Base-by-base conservation (phyloP, 1,284 basidiomycete species). In the Pseudozyma thailandica region DNA sequence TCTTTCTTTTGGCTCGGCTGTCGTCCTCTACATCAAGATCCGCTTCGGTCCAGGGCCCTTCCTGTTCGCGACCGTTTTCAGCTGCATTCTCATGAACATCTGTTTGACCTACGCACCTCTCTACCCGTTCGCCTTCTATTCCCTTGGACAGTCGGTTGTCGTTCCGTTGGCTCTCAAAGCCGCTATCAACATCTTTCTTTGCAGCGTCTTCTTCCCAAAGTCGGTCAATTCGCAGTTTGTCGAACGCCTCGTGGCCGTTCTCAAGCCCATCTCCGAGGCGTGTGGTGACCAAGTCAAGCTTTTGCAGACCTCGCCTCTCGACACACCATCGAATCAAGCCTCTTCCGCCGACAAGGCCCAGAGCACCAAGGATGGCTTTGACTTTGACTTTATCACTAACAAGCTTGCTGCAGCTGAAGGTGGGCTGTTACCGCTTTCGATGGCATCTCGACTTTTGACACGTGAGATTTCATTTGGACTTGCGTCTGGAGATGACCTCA, bases 81-180 rank as follows among this genome's bases (percentile, higher is more conserved):
- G 60, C 50, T 77, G 70, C 61, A 75, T 75, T 84, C 18, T 89
- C 87, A 72, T 87, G 89, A 53, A 86, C 85, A 89, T 90, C 23
- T 83, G 84, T 37, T 74, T 91, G 20, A 89, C 88, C 0, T 88
- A 87, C 1, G 87, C 87, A 0, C 86, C 83, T 9, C 83, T 92
- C 8, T 89, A 87, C 70, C 91, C 91, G 0, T 91, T 86, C 66
- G 87, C 90, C 0, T 87, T 87, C 74, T 92, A 91, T 79, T 45
- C 86, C 84, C 79, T 88, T 18, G 89, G 88, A 35, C 75, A 85
- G 75, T 55, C 81, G 0, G 86, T 91, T 33, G 73, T 89, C 16
- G 48, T 91, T 2, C 91, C 91, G 0, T 77, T 92, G 6, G 81
- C 84, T 0, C 83, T 91, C 60, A 89, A 91, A 74, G 86, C 87